Base-by-base conservation (phyloP, 1,139 yeast species). In the Pichia sp. region DNA sequence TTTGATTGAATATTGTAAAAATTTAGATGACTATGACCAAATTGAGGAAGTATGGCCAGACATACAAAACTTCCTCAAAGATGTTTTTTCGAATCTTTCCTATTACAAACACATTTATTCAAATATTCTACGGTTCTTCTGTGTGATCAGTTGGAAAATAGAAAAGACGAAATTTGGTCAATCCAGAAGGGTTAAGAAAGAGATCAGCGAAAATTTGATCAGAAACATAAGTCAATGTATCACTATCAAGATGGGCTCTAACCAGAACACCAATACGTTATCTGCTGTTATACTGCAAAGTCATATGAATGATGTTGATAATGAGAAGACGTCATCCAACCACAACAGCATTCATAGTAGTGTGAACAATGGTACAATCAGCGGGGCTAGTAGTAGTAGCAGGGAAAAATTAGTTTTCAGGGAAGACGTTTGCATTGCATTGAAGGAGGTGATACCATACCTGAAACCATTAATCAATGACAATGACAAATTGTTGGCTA, bases 21-120 rank as follows among this genome's bases (percentile, higher is more conserved):
- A 90, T 0, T 73, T 92, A 46, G 50, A 38, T 12, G 95, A 88
- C 58, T 78, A 77, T 58, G 96, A 90, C 61, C 83, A 89, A 0
- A 73, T 90, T 40, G 88, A 85, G 55, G 97, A 91, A 57, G 76
- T 89, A 30, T 90, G 92, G 85, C 68, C 68, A 20, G 78, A 78
- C 30, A 74, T 84, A 27, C 71, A 81, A 47, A 70, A 69, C 6
- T 90, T 88, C 63, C 73, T 87, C 60, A 82, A 77, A 59, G 90
- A 84, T 30, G 78, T 83, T 0, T 63, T 76, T 45, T 69, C 77
- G 14, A 81, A 83, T 62, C 68, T 77, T 17, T 61, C 71, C n/a
- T 65, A 72, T 2, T 88, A 81, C 66, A 77, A 76, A 54, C 70
- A 70, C 1, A 67, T 85, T 0, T 68, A 83, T 46, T 79, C 88